A percentile compares a stretch with the other conserved stretches of the same genome.
Conservation (phyloP, 2,329 filamentous ascomycete genomes). For the Clarireedia sp. region DNA sequence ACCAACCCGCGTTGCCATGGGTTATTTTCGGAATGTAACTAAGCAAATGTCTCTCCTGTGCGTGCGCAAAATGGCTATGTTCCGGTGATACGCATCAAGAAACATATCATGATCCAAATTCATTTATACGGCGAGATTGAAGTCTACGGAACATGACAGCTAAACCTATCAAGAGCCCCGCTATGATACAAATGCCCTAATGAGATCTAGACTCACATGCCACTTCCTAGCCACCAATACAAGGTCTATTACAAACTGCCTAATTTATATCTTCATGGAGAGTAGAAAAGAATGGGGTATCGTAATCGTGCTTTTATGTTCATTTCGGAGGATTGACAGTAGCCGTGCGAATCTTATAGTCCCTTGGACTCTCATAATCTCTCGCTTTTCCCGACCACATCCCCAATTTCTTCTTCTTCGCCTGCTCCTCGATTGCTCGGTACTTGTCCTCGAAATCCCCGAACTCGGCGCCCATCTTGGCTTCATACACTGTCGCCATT, state of each 20-base stretch:
- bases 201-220: no score
- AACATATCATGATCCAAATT: background rate
- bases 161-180: no score
- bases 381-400: slow-evolving; percentile 66
- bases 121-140: background rate
- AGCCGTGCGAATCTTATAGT: slow-evolving; percentile 63
- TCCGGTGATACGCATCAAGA: slow-evolving; percentile 2
- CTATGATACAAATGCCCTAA: no score
- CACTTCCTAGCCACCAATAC: no score
- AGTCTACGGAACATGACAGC: background rate
- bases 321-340: slow-evolving; percentile 27
- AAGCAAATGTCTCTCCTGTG: background rate
- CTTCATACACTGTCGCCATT: slow-evolving; percentile 87
- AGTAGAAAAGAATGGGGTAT: background rate
- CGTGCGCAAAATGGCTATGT: background rate
- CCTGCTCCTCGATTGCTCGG: slow-evolving; percentile 55
- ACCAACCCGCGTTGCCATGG: background rate
- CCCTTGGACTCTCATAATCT: slow-evolving; percentile 72
- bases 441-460: slow-evolving; percentile 60
- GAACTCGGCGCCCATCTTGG: slow-evolving; percentile 83
- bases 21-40: background rate
- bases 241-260: no score
- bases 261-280: background rate
- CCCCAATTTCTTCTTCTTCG: slow-evolving; percentile 56
- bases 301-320: background rate